Percentiles rank a stretch among this genome's conserved stretches.
These are phyloP conservation scores for Aspergillus ochraceus DNA, from an alignment of 2,329 filamentous ascomycete genomes.

Conservation along the genomic window DNA sequence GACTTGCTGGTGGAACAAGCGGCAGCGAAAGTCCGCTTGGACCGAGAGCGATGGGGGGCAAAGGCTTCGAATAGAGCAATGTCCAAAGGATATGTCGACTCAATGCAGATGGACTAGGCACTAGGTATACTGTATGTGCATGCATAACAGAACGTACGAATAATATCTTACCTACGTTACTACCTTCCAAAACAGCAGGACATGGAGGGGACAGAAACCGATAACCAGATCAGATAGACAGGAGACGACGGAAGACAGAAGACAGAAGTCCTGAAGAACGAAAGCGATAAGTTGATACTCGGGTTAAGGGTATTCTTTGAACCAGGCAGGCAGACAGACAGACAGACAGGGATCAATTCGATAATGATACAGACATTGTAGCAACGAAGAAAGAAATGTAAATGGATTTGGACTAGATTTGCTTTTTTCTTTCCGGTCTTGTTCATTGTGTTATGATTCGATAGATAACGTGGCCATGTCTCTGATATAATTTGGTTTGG, in stretches of 20 bases:
- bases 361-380: not conserved
- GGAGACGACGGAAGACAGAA: not conserved
- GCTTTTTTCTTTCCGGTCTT: too few species aligned
- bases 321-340: too few species aligned
- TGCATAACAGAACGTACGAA: too few species aligned
- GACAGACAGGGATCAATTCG: not conserved
- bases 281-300: not conserved
- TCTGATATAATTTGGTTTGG: too few species aligned
- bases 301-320: too few species aligned
- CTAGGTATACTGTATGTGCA: too few species aligned
- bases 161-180: not conserved
- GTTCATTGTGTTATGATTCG: too few species aligned
- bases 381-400: too few species aligned
- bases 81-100: not conserved
- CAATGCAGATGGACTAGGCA: not conserved
- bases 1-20: constrained; percentile 16
- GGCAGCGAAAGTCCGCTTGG: not conserved
- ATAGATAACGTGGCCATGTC: too few species aligned
- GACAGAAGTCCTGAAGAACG: not conserved
- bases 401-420: too few species aligned
- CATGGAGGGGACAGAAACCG: too few species aligned
- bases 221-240: not conserved
- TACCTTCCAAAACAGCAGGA: not conserved
- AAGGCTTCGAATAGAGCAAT: not conserved
- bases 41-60: not conserved